These are phyloP conservation scores for Sporothrix dimorphospora DNA, from an alignment of 2,329 filamentous ascomycete genomes.

Conservation along the genomic window DNA sequence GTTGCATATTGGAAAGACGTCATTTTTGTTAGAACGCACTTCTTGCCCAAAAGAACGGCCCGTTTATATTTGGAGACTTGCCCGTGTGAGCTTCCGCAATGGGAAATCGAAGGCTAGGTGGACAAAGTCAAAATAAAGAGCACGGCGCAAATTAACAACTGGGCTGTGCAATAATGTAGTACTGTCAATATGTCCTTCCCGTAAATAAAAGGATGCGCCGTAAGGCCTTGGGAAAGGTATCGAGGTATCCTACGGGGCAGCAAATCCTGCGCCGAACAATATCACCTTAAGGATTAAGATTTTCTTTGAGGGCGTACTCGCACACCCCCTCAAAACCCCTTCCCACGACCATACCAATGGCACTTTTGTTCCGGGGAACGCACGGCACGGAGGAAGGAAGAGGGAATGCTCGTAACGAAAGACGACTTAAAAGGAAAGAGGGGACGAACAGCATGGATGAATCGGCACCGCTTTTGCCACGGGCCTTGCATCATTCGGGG, in stretches of 20 bases:
- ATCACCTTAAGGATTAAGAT: not conserved
- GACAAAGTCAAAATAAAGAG: not conserved
- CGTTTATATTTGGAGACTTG: not conserved
- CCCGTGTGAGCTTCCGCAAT: not conserved
- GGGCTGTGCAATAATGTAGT: conserved; percentile 1
- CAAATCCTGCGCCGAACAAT: not conserved
- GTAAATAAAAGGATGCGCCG: not conserved
- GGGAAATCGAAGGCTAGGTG: not conserved
- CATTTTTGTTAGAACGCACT: not conserved
- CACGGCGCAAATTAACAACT: not conserved
- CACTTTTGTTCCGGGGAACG: conserved; percentile 15
- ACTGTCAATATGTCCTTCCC: not conserved
- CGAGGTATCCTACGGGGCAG: conserved; percentile 1
- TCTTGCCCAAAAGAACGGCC: not conserved
- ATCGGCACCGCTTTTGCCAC: not conserved
- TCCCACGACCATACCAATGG: not conserved
- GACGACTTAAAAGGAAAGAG: not conserved
- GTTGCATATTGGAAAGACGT: not conserved
- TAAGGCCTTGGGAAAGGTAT: conserved; percentile 7
- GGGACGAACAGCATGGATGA: not conserved
- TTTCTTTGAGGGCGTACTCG: not conserved
- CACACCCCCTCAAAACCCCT: not conserved
- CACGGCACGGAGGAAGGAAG: conserved; percentile 18
- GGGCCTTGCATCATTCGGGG: not conserved
- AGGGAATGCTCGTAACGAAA: too few species aligned